Percentiles rank a stretch among this genome's conserved stretches.
phyloP scores from a whole-genome alignment of 2,329 filamentous ascomycete species.

The Beauveria asiatica region DNA sequence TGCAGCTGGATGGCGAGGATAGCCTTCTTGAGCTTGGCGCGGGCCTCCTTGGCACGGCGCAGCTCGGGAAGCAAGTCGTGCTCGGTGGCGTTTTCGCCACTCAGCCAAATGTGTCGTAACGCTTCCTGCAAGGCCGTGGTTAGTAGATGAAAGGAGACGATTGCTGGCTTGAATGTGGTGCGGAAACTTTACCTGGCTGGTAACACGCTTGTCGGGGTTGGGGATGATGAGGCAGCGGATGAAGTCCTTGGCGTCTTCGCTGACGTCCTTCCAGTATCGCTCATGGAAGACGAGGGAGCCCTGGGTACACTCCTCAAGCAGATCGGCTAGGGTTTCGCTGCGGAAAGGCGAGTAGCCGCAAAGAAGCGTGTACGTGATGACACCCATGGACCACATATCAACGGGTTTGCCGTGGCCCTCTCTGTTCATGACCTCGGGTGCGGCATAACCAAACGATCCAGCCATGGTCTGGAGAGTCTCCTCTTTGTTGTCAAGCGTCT shows the following conservation, averaged over 20 bases:
- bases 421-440: constrained; percentile 97
- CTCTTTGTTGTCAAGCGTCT: constrained; percentile 86
- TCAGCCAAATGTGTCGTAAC: constrained; percentile 79
- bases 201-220: constrained; percentile 65
- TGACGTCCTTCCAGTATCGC: constrained; percentile 97
- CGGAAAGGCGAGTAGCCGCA: constrained; percentile 98
- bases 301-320: constrained; percentile 88
- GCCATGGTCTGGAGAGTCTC: constrained; percentile 97
- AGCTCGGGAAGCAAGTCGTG: constrained; percentile 98
- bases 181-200: constrained; percentile 48
- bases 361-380: constrained; percentile 96
- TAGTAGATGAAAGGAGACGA: not conserved
- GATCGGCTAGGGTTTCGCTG: constrained; percentile 82
- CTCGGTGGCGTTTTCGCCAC: constrained; percentile 82
- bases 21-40: constrained; percentile 81
- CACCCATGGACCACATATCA: constrained; percentile 98
- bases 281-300: constrained; percentile 89
- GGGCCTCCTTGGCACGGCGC: constrained; percentile 76
- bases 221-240: constrained; percentile 75
- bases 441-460: constrained; percentile 94
- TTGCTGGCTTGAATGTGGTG: constrained; percentile 8
- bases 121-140: constrained; percentile 48
- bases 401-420: constrained; percentile 95
- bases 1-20: constrained; percentile 94
- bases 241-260: constrained; percentile 89